Conservation (phyloP, 176 grass and related monocot genomes). For the Raddia distichophylla region DNA sequence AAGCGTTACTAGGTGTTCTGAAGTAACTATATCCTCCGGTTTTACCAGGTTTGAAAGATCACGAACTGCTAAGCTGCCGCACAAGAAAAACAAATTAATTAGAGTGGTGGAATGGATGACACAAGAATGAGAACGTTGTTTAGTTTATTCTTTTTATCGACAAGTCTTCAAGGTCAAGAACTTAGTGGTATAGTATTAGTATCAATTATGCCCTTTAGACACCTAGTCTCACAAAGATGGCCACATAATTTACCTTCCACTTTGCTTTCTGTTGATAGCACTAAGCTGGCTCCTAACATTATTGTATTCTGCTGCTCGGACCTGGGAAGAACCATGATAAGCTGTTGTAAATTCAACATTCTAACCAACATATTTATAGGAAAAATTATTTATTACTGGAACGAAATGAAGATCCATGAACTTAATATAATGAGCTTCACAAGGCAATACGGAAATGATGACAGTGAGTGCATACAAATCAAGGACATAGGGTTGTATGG, state of each 20-base stretch:
- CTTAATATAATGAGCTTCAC: not conserved
- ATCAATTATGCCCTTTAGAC: not conserved
- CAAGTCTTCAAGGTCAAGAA: not conserved
- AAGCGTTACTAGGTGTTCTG: slow-evolving; percentile 97
- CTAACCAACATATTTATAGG: not conserved
- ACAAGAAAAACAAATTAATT: not conserved
- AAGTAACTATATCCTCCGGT: slow-evolving; percentile 78
- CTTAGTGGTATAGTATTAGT: not conserved
- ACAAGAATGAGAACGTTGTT: not conserved
- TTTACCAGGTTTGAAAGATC: slow-evolving; percentile 92
- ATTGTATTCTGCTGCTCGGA: slow-evolving; percentile 81
- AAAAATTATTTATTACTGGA: slow-evolving; percentile 1
- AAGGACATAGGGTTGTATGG: too few species aligned
- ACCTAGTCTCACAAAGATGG: not conserved
- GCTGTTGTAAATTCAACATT: slow-evolving; percentile 12
- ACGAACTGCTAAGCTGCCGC: slow-evolving; percentile 79
- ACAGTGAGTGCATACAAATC: not conserved
- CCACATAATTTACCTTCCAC: slow-evolving; percentile 66
- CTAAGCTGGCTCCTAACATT: slow-evolving; percentile 97
- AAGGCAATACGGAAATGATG: not conserved
- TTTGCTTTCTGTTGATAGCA: slow-evolving; percentile 97
- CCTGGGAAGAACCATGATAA: slow-evolving; percentile 47
- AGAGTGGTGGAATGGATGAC: not conserved
- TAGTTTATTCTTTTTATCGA: not conserved
- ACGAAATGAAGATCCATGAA: not conserved